Percentiles rank a stretch among this genome's conserved stretches.
These are phyloP conservation scores for Terfezia boudieri DNA, from an alignment of 495 filamentous ascomycete species.

Conservation along the genomic window DNA sequence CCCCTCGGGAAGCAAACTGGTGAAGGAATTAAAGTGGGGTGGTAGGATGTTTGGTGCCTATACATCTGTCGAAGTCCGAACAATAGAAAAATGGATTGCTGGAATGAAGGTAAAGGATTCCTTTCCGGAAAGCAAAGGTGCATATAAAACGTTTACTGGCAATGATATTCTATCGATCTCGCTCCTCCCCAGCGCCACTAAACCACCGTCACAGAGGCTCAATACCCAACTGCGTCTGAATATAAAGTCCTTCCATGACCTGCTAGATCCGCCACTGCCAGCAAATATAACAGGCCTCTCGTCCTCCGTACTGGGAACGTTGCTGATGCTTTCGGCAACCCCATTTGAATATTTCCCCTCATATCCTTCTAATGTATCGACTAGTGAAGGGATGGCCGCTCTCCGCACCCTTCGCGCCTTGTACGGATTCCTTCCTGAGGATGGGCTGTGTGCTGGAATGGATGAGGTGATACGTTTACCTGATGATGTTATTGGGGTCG, in stretches of 20 bases:
- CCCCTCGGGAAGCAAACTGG: constrained; percentile 20
- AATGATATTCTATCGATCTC: no score
- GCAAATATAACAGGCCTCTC: no score
- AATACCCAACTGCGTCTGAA: no score
- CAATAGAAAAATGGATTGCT: constrained; percentile 23
- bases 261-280: no score
- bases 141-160: no score
- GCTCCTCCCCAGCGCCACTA: no score
- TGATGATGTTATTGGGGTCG: constrained; percentile 1
- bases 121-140: no score
- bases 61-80: constrained; percentile 22
- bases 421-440: constrained; percentile 12
- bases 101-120: constrained; percentile 1
- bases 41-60: constrained; percentile 30
- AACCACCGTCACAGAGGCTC: no score
- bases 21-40: constrained; percentile 23
- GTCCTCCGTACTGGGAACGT: not conserved
- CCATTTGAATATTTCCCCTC: constrained; percentile 9
- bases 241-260: no score
- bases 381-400: constrained; percentile 7
- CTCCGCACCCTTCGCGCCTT: constrained; percentile 13
- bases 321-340: constrained; percentile 1
- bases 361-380: constrained; percentile 4
- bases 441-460: constrained; percentile 11
- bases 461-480: constrained; percentile 5